Base-by-base conservation (phyloP, 2,329 filamentous ascomycete species). In the Thielaviopsis musarum region DNA sequence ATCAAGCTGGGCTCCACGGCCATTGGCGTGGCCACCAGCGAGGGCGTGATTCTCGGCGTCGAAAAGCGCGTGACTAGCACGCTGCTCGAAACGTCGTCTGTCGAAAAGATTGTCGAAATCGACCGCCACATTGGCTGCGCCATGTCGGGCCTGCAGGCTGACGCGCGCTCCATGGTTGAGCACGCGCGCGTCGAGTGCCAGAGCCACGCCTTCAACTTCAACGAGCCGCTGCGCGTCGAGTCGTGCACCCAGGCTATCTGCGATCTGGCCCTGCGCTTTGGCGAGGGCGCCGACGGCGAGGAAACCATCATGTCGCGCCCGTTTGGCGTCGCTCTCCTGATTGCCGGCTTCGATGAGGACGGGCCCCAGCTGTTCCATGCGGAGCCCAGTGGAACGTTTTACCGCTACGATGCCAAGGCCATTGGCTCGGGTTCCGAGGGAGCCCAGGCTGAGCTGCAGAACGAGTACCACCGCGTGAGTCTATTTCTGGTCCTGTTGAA, bases 71-170 rank as follows among this genome's bases (percentile, higher is more conserved):
- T 98, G 67, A 98, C 93, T 63, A 95, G 89, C 61, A 94, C 91
- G 63, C 86, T 98, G 63, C 88, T 98, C 69, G 93, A 97, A 75
- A 95, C 93, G 34, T 95, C 88, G 54, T 96, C 91, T 49, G 93
- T 98, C 68, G 93, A 98, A 75, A 98, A 98, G 83, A 97, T 98
- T 68, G 91, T 98, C 72, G 93, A 98, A 74, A 97, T 98, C 72
- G 93, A 98, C 77, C 84, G 88, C 70, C 93, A 98, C 77, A 96
- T 98, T 67, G 93, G 93, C 69, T 97, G 93, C 75, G 93, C 93
- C 75, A 98, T 98, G 91, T 93, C 87, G 45, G 93, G 93, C 54
- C 82, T 98, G 65, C 93, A 98, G 78, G 93, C 93, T 68, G 93
- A 98, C 73, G 93, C 93, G 64, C 87, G 93, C 69, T 93, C 87